Base-by-base conservation (phyloP, 768 basidiomycete genomes). In the Boletus subparvulus region DNA sequence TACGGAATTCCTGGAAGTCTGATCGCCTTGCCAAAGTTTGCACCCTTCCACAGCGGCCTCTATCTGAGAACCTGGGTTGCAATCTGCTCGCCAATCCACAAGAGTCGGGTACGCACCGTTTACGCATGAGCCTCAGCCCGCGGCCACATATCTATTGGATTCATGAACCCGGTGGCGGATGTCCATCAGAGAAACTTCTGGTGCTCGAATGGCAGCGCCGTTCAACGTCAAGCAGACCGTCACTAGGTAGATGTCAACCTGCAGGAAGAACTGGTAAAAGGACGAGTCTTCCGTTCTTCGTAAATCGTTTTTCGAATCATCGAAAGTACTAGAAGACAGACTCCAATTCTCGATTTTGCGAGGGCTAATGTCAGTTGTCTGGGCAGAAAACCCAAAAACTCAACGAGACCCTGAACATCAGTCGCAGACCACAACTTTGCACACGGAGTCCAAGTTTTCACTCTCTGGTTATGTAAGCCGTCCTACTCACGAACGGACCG, bases 121-220 rank as follows among this genome's bases (percentile, higher is more conserved):
- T 16, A 44, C n/a, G 28, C 44, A 47, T 40, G 16, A 41, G 28
- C 13, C 14, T 4, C 17, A 2, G 13, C 17, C 21, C n/a, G 32
- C 17, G 11, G 30, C 48, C n/a, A 6, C 33, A 39, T 24, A 13
- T 47, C 36, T 37, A 51, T 46, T 44, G 45, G 11, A 19, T 47
- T 41, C 53, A 52, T 53, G 32, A 47, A 4, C 37, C 52, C 64
- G 62, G 62, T 67, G 65, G 65, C 65, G 65, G 60, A 62, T 55
- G 46, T 55, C 40, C 62, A 47, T 3, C 7, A 4, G 6, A 32
- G 8, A 32, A 28, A 47, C 40, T 50, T 49, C 24, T 40, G 13
- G 19, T 45, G 33, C 35, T 51, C 48, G 51, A 26, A 61, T 45
- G 19, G 19, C 49, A 39, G 50, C 45, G 24, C 12, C 26, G 50